These are phyloP conservation scores for Tephrocybe sp. DNA, from an alignment of 768 basidiomycete species.

Conservation along the genomic window DNA sequence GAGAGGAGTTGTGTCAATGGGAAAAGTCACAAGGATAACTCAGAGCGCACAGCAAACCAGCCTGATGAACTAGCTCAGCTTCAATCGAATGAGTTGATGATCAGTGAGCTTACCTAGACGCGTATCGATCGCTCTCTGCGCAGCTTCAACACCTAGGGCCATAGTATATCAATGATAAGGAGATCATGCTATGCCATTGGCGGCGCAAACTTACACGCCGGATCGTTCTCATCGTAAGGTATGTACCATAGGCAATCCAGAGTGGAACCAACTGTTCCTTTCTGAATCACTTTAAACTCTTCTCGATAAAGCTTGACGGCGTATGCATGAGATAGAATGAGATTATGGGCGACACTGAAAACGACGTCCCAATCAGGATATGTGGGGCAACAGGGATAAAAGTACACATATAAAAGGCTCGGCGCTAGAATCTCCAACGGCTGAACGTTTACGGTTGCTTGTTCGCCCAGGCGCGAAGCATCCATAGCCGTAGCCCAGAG, in stretches of 20 bases:
- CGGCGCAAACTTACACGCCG: constrained; percentile 46
- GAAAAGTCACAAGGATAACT: not conserved
- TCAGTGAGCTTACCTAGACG: constrained; percentile 47
- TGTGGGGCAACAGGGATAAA: not conserved
- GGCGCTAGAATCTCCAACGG: constrained; percentile 57
- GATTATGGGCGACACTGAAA: constrained; percentile 59
- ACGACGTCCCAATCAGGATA: not conserved
- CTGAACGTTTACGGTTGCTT: constrained; percentile 54
- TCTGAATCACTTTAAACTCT: constrained; percentile 51
- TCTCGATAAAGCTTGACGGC: constrained; percentile 65
- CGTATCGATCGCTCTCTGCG: constrained; percentile 62
- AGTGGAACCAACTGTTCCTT: constrained; percentile 71
- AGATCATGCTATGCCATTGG: not conserved
- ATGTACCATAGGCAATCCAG: constrained; percentile 66
- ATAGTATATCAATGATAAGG: not conserved
- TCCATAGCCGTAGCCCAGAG: constrained; percentile 64
- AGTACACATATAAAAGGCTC: constrained; percentile 62
- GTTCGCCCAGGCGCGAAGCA: constrained; percentile 70
- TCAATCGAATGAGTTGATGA: not conserved
- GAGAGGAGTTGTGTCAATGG: constrained; percentile 16
- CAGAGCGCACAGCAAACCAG: constrained; percentile 40
- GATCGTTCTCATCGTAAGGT: constrained; percentile 60
- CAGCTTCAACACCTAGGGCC: constrained; percentile 53
- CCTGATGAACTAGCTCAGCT: constrained; percentile 27
- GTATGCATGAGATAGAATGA: constrained; percentile 69